These are phyloP conservation scores for Meira nashicola DNA, from an alignment of 1,284 basidiomycete genomes.

Conservation along the genomic window DNA sequence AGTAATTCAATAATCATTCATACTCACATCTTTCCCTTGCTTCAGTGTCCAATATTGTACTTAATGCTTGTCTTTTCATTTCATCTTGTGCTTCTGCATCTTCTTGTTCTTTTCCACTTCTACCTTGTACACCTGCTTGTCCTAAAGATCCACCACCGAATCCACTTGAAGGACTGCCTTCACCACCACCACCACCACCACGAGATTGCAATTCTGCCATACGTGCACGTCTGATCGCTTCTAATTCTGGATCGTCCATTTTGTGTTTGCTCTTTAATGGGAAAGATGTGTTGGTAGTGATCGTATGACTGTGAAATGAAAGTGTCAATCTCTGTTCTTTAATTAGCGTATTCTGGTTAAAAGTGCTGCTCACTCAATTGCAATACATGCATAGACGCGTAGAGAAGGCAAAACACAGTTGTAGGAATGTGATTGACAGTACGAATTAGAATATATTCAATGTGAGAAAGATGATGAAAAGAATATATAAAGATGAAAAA, in stretches of 20 bases:
- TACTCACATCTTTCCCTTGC: slow-evolving; percentile 84
- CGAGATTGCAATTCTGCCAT: slow-evolving; percentile 43
- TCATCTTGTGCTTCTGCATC: slow-evolving; percentile 53
- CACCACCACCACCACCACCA: slow-evolving; percentile 12
- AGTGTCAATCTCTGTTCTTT: no score
- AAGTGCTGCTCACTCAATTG: no score
- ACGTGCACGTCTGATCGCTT: slow-evolving; percentile 50
- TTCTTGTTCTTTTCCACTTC: slow-evolving; percentile 40
- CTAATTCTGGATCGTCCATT: slow-evolving; percentile 53
- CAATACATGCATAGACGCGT: no score
- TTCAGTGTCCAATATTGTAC: slow-evolving; percentile 77
- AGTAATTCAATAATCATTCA: not conserved
- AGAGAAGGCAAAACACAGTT: no score
- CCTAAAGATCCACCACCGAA: slow-evolving; percentile 50
- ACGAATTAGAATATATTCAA: no score
- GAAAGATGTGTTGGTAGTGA: not conserved
- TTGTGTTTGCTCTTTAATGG: slow-evolving; percentile 2
- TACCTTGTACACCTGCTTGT: slow-evolving; percentile 37
- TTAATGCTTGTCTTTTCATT: slow-evolving; percentile 65
- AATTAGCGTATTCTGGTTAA: no score
- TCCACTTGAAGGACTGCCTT: slow-evolving; percentile 34
- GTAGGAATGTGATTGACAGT: no score
- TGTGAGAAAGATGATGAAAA: no score
- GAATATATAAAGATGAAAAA: no score
- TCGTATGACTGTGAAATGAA: not conserved